Percentiles rank a stretch among this genome's conserved stretches.
Evolutionary conservation across 805 yeast genomes (phyloP).

Genomic region (Saccharomycopsis synnaedendra): DNA sequence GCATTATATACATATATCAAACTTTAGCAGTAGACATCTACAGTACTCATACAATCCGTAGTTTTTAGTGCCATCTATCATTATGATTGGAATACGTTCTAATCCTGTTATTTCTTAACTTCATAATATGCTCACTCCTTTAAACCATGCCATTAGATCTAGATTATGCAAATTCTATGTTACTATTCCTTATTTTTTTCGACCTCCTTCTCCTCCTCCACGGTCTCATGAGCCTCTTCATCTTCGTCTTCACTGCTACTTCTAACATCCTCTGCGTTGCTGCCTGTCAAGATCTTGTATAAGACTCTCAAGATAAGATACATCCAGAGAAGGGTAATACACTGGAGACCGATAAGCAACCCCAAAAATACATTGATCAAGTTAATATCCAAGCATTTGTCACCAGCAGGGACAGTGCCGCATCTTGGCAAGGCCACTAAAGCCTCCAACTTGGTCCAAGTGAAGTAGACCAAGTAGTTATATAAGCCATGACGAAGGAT

Average conservation of each 20-base stretch:
- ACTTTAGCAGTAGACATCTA: no score
- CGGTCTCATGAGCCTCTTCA: slow-evolving; percentile 1
- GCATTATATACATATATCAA: no score
- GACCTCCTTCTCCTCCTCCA: background rate
- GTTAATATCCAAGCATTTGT: background rate
- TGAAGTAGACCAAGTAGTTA: slow-evolving; percentile 53
- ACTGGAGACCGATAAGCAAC: slow-evolving; percentile 55
- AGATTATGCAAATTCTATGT: no score
- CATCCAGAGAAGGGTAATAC: slow-evolving; percentile 63
- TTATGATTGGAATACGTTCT: background rate
- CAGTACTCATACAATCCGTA: background rate
- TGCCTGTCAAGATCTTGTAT: slow-evolving; percentile 55
- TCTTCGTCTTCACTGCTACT: slow-evolving; percentile 62
- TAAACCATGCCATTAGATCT: no score
- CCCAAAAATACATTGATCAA: slow-evolving; percentile 30
- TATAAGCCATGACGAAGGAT: slow-evolving; percentile 62
- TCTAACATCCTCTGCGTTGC: slow-evolving; percentile 76
- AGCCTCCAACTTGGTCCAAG: slow-evolving; percentile 20
- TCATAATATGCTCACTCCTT: background rate
- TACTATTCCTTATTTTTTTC: background rate
- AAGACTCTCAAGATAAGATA: slow-evolving; percentile 62
- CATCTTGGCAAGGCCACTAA: slow-evolving; percentile 1
- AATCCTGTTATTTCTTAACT: background rate
- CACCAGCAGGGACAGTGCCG: background rate
- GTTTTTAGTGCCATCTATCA: background rate